Base-by-base conservation (phyloP, 1,284 basidiomycete genomes). In the Schizopora paradoxa region DNA sequence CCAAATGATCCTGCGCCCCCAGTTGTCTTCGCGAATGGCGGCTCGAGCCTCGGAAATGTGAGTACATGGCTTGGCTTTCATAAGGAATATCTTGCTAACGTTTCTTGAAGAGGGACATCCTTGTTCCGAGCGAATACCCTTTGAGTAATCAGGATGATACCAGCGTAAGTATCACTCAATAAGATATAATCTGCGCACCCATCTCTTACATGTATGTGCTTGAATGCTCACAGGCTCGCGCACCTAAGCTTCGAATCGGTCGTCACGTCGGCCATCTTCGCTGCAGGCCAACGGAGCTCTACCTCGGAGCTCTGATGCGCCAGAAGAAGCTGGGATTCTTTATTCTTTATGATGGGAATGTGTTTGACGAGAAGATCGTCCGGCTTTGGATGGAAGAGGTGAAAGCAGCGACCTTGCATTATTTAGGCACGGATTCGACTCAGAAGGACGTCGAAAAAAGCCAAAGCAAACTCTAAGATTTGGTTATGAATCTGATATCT, bases 21-120 rank as follows among this genome's bases (percentile, higher is more conserved):
- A 13, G 34, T 60, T 33, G 65, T 73, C 18, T 49, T 63, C 22
- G 52, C 58, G 26, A 64, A 68, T 51, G 68, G 66, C 2, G 73
- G 70, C 6, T 72, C 72, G 8, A 74, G 69, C 47, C 61, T 74
- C 19, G 73, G 73, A n/a, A 70, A 73, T 59, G 74, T 74, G 35
- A 51, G 66, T 56, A n/a, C 21, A 1, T 11, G 10, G n/a, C n/a
- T n/a, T n/a, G n/a, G n/a, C 33, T 37, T 23, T 11, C 13, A 23
- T 16, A 16, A 8, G 16, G 4, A 43, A 5, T 23, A 28, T 22
- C 35, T 34, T 8, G 19, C 37, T 25, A 21, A 16, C n/a, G n/a
- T 35, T n/a, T 16, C 37, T 33, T 21, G 6, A 51, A 72, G 69
- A 51, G 65, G 25, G 66, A 68, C 44, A 35, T 42, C 11, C 36